These are phyloP conservation scores for Brassica napus DNA, from an alignment of 345 rosid genomes.

Conservation along the genomic window DNA sequence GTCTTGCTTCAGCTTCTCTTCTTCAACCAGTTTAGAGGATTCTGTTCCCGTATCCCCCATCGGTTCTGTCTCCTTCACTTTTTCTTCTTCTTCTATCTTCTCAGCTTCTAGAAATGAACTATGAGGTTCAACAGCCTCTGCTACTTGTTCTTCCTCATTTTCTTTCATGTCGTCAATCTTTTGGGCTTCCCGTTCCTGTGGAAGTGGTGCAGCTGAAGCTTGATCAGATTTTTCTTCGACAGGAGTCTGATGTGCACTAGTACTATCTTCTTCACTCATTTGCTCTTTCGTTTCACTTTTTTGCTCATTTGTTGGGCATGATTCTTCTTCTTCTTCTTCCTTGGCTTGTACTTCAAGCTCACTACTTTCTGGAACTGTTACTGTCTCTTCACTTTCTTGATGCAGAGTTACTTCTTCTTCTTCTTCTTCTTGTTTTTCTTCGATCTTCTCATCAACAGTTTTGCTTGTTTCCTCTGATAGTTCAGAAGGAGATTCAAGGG, in stretches of 20 bases:
- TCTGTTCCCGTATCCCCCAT: slow-evolving; percentile 5
- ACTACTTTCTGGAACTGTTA: neutral
- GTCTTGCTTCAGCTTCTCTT: neutral
- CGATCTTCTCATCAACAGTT: slow-evolving; percentile 8
- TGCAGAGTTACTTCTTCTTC: slow-evolving; percentile 18
- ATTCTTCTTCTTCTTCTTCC: slow-evolving; percentile 21
- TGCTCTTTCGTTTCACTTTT: slow-evolving; percentile 14
- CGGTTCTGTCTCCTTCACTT: slow-evolving; percentile 8
- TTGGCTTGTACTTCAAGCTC: neutral
- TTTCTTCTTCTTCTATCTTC: neutral
- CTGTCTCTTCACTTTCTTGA: slow-evolving; percentile 18
- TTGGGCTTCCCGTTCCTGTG: slow-evolving; percentile 8
- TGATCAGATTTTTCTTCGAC: slow-evolving; percentile 18
- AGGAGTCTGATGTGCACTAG: slow-evolving; percentile 1
- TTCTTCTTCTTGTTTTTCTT: neutral
- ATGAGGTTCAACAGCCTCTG: slow-evolving; percentile 14
- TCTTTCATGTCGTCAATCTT: slow-evolving; percentile 16
- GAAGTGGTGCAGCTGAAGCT: slow-evolving; percentile 9
- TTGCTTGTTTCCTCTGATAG: slow-evolving; percentile 33
- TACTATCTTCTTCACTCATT: slow-evolving; percentile 8
- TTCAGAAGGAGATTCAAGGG: slow-evolving; percentile 23
- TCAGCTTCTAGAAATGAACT: slow-evolving; percentile 13
- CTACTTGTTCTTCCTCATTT: slow-evolving; percentile 5
- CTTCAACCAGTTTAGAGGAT: slow-evolving; percentile 10
- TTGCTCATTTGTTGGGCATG: slow-evolving; percentile 12